phyloP scores from a whole-genome alignment of 352 stramenopile genomes.

The Thalassiosira delicatula region DNA sequence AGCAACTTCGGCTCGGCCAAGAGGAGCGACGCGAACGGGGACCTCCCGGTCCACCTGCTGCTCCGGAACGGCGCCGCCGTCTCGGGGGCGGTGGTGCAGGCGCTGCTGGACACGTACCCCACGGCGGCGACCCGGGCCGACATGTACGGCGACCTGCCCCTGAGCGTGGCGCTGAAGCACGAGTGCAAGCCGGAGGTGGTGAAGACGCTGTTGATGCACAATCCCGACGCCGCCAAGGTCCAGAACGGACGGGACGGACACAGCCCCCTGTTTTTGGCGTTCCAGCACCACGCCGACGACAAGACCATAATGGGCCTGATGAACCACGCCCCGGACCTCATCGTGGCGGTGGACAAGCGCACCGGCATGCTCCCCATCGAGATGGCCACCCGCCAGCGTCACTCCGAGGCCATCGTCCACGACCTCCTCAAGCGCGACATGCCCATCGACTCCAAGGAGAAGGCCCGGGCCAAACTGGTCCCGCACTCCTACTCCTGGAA shows the following conservation, averaged over 20 bases:
- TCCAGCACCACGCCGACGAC: constrained; percentile 82
- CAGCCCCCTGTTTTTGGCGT: constrained; percentile 79
- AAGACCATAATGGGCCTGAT: constrained; percentile 83
- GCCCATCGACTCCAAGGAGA: constrained; percentile 83
- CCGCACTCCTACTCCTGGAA: constrained; percentile 85
- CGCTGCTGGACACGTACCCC: constrained; percentile 79
- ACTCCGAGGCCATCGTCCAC: constrained; percentile 84
- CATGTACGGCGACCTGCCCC: constrained; percentile 83
- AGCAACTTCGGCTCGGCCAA: constrained; percentile 85
- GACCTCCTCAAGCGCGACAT: constrained; percentile 82
- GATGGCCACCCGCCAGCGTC: constrained; percentile 79
- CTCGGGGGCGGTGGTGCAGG: constrained; percentile 80
- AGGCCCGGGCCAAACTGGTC: constrained; percentile 75
- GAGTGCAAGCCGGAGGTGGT: constrained; percentile 79
- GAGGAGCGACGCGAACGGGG: constrained; percentile 81
- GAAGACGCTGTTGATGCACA: constrained; percentile 82
- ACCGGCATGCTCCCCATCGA: constrained; percentile 84
- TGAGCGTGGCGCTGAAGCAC: constrained; percentile 81
- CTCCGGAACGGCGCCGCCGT: constrained; percentile 81
- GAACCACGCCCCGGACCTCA: constrained; percentile 83
- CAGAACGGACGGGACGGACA: constrained; percentile 81
- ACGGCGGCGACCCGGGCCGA: constrained; percentile 78
- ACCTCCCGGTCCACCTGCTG: constrained; percentile 82
- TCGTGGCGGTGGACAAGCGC: constrained; percentile 77
- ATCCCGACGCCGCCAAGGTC: constrained; percentile 77